Percentiles rank a stretch among this genome's conserved stretches.
phyloP scores from a whole-genome alignment of 2,329 filamentous ascomycete species.

The Colletotrichum agaves region DNA sequence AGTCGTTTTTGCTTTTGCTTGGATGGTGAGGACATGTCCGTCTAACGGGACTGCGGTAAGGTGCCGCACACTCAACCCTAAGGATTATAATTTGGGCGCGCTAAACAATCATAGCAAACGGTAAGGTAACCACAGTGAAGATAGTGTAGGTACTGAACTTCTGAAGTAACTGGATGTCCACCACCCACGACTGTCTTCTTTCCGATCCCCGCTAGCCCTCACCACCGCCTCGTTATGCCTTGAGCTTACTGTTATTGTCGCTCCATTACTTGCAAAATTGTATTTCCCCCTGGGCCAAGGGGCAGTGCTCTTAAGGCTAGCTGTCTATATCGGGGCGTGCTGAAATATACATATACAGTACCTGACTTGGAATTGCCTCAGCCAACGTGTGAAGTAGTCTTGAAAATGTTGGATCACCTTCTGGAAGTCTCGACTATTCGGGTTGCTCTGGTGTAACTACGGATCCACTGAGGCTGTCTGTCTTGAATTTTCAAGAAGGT shows the following conservation, averaged over 20 bases:
- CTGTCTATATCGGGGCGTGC: not conserved
- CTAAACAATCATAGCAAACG: conserved; percentile 24
- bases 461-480: no score
- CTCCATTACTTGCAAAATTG: conserved; percentile 10
- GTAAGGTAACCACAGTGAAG: not conserved
- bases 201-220: not conserved
- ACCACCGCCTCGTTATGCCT: not conserved
- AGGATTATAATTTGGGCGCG: not conserved
- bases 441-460: no score
- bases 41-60: not conserved
- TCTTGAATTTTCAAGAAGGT: not conserved
- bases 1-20: conserved; percentile 16
- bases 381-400: not conserved
- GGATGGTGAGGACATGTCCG: conserved; percentile 6
- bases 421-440: no score
- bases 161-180: no score
- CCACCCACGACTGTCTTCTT: not conserved
- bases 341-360: not conserved
- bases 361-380: no score
- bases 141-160: no score
- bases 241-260: conserved; percentile 23
- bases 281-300: conserved; percentile 8
- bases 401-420: not conserved
- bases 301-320: not conserved
- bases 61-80: not conserved